Evolutionary conservation across 345 rosid species (phyloP).

Genomic region (Pseudoturritis turrita): DNA sequence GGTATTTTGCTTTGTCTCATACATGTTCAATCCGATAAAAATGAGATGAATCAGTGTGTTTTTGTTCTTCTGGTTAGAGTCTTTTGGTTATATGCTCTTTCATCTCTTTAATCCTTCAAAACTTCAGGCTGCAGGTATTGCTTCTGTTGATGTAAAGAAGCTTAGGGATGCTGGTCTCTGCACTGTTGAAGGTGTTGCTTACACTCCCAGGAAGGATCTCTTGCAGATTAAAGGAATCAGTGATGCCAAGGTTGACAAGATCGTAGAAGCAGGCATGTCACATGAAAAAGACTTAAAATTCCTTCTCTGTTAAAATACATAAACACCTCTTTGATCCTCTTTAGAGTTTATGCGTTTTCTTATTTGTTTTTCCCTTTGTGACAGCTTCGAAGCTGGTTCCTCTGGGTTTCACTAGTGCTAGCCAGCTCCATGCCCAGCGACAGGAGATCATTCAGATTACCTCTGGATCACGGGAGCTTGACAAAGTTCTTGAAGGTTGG

Average conservation of each 20-base stretch:
- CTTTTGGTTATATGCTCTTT: not conserved
- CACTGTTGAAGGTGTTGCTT: conserved; percentile 89
- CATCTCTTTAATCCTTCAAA: conserved; percentile 5
- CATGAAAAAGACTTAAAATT: not conserved
- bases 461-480: conserved; percentile 92
- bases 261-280: conserved; percentile 80
- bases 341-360: not conserved
- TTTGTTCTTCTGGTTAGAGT: not conserved
- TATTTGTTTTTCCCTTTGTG: conserved; percentile 6
- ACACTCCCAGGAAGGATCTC: conserved; percentile 92
- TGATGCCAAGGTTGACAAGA: conserved; percentile 94
- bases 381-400: conserved; percentile 93
- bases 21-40: not conserved
- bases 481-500: conserved; percentile 86
- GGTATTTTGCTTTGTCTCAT: not conserved
- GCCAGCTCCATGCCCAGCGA: conserved; percentile 86
- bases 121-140: conserved; percentile 77
- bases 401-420: conserved; percentile 91
- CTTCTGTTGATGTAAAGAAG: conserved; percentile 84
- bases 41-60: not conserved
- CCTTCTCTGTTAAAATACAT: not conserved
- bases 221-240: conserved; percentile 95
- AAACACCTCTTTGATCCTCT: not conserved
- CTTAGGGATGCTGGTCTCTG: conserved; percentile 93
- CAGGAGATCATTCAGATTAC: conserved; percentile 96